Evolutionary conservation across 208 protist species (phyloP).

Genomic region (Leishmania lainsoni): DNA sequence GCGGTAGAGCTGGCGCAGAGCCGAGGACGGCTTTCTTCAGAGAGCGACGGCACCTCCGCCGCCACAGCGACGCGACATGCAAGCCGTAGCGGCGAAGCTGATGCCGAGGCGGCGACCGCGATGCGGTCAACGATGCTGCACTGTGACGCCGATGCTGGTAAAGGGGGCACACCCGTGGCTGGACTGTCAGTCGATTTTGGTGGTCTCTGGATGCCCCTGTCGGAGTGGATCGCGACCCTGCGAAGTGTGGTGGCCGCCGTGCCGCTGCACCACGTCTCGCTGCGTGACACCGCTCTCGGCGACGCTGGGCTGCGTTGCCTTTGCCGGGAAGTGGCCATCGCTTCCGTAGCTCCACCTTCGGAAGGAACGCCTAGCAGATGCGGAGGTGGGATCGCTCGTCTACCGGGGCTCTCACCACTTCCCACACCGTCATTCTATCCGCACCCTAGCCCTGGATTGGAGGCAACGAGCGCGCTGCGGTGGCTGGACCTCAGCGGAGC

Average conservation of each 20-base stretch:
- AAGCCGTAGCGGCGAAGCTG: background rate
- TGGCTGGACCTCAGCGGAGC: slow-evolving; percentile 34
- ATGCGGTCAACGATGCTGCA: background rate
- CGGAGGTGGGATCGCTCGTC: background rate
- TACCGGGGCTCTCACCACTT: background rate
- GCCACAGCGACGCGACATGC: background rate
- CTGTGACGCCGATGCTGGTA: too few species aligned
- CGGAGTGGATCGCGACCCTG: slow-evolving; percentile 21
- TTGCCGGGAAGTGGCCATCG: background rate
- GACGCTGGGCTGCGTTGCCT: slow-evolving; percentile 26
- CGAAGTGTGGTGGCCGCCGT: slow-evolving; percentile 13
- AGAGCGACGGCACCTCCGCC: background rate
- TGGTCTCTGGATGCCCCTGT: slow-evolving; percentile 18
- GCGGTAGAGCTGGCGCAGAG: slow-evolving; percentile 6
- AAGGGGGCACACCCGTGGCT: background rate
- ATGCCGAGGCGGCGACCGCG: background rate
- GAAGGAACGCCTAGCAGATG: background rate
- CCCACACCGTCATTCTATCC: background rate
- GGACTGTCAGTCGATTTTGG: slow-evolving; percentile 14
- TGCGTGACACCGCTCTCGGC: slow-evolving; percentile 22
- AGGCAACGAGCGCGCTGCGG: slow-evolving; percentile 3
- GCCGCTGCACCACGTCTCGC: slow-evolving; percentile 10
- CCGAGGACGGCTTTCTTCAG: background rate
- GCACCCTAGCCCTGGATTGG: background rate
- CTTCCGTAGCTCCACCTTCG: background rate